Base-by-base conservation (phyloP, 1,284 basidiomycete genomes). In the Peniophora sp. region DNA sequence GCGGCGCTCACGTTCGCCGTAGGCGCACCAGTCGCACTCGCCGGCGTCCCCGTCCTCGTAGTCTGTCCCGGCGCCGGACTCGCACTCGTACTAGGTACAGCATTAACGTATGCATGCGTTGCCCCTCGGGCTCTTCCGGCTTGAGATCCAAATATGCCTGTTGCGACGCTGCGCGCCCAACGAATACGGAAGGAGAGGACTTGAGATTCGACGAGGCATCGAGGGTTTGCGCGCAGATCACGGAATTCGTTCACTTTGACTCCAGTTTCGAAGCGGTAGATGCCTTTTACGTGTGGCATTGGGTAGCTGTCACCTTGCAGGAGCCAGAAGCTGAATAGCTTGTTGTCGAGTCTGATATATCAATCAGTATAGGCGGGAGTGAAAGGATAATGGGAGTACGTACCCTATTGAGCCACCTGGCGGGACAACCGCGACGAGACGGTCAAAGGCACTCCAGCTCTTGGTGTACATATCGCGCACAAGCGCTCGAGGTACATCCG, bases 401-500 rank as follows among this genome's bases (percentile, higher is more conserved):
- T 64, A 89, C 88, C 89, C 89, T 51, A 92, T 91, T 0, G 85
- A 88, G 2, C 89, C 89, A 16, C 89, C 89, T 1, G 89, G 89
- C 14, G 89, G 87, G 0, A 92, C 88, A 56, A 92, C 89, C 2
- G 86, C 87, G 3, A 89, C 82, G 3, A 92, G 73, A 17, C 89
- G 79, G 63, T 89, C 85, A 58, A 92, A 92, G 3, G 88, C 88
- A 61, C 84, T 87, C 89, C 89, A 92, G 52, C 85, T 89, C 66
- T 92, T 92, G 41, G 87, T 90, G 63, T 92, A 92, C 83, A 91
- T 85, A 59, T 92, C 89, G 52, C 89, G 80, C 22, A 89, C 85
- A 24, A 92, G 75, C 1, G 86, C 84, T 45, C 89, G 78, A 8
- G 88, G 87, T n/a, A 89, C 81, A 59, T 90, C 89, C 9, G 85